Base-by-base conservation (phyloP, 768 basidiomycete species). In the Epithele typhae region DNA sequence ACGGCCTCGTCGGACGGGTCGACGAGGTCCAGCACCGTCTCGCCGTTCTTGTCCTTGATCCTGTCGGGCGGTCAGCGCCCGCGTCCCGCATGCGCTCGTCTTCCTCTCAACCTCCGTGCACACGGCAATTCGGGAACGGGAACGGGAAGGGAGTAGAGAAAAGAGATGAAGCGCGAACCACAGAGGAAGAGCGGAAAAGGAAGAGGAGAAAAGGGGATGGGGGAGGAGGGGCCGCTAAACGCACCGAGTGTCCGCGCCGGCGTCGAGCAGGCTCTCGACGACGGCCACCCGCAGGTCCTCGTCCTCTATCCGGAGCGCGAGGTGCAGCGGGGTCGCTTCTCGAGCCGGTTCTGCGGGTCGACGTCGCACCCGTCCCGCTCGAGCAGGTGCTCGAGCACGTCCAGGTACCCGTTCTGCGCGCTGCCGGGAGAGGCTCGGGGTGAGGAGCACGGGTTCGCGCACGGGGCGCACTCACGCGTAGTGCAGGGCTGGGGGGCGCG, bases 321-420 rank as follows among this genome's bases (percentile, higher is more conserved):
- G 74, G 62, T 92, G 90, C 14, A 93, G 70, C 3, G 91, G 91
- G 0, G 91, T 92, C 6, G 81, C 79, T 74, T 74, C 39, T 84
- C 81, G 23, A 85, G 59, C 17, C 73, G 72, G 64, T 92, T 92
- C 57, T 78, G 70, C 15, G 81, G 79, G 61, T 93, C 89, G 41
- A 91, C 87, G 58, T 92, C 89, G 67, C 88, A 91, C 4, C 73
- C 77, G 10, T 90, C 86, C 57, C 81, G 72, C 4, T 77, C 77
- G 25, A 93, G 73, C 53, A 92, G 78, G 45, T 83, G 72, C 51
- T 91, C 87, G 3, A 91, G 69, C 39, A 84, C 81, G 23, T 76
- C 74, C 1, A 72, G 72, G 21, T 79, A 84, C 19, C 81, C 83
- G 34, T 77, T 55, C 25, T 67, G 70, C 17, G 76, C 77, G 15